These are phyloP conservation scores for Rhizophora apiculata DNA, from an alignment of 345 rosid species.

Conservation along the genomic window DNA sequence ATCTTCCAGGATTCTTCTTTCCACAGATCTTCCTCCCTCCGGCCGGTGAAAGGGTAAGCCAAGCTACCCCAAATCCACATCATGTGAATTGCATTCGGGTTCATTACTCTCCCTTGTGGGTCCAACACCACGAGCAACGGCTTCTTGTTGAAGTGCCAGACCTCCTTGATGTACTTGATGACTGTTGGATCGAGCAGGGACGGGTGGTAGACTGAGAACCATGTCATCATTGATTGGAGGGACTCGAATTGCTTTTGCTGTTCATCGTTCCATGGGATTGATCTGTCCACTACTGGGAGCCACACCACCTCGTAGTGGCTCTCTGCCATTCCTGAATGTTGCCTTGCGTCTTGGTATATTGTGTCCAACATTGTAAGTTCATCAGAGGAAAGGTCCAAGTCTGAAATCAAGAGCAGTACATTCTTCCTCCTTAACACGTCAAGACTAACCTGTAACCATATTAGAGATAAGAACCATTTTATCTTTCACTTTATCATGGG, in stretches of 20 bases:
- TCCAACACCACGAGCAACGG: conserved; percentile 76
- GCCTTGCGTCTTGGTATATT: conserved; percentile 47
- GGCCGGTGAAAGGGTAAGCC: conserved; percentile 73
- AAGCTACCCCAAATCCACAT: conserved; percentile 73
- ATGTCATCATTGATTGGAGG: conserved; percentile 57
- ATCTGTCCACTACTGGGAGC: conserved; percentile 63
- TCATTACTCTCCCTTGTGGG: conserved; percentile 67
- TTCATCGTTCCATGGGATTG: conserved; percentile 38
- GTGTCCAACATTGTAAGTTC: conserved; percentile 52
- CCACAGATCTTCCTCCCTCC: conserved; percentile 59
- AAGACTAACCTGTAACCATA: conserved; percentile 48
- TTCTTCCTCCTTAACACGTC: conserved; percentile 64
- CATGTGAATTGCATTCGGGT: conserved; percentile 77
- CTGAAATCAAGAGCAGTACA: conserved; percentile 68
- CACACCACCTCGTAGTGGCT: conserved; percentile 71
- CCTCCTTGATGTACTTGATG: conserved; percentile 49
- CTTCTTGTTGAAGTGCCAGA: conserved; percentile 62
- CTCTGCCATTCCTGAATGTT: conserved; percentile 37
- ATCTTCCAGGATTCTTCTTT: conserved; percentile 56
- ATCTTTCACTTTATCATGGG: too few relatives aligned
- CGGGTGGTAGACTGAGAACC: conserved; percentile 71
- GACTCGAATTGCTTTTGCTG: conserved; percentile 45
- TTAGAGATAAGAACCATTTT: too few relatives aligned
- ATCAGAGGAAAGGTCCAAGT: conserved; percentile 52
- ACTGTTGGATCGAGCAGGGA: conserved; percentile 44